These are phyloP conservation scores for Ganoderma multipileum DNA, from an alignment of 1,284 basidiomycete genomes.

Conservation along the genomic window DNA sequence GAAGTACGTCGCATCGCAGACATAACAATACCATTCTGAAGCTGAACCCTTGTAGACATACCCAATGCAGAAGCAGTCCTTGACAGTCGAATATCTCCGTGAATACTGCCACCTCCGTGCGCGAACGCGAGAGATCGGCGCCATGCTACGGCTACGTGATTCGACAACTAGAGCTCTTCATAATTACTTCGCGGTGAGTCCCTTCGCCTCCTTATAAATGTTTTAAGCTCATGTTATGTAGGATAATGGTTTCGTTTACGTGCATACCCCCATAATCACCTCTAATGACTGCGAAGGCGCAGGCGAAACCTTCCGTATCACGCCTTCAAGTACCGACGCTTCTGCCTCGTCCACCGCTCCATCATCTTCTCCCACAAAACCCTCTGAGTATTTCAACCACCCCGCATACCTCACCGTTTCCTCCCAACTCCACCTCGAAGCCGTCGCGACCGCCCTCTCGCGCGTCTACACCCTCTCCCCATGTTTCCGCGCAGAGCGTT, in stretches of 20 bases:
- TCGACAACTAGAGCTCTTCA: conserved; percentile 58
- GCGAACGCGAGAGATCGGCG: conserved; percentile 73
- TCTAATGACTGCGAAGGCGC: conserved; percentile 97
- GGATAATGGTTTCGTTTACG: conserved; percentile 83
- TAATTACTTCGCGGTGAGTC: conserved; percentile 73
- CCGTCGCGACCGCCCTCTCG: conserved; percentile 78
- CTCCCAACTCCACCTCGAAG: conserved; percentile 95
- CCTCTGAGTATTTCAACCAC: conserved; percentile 69
- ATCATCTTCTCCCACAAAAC: conserved; percentile 22
- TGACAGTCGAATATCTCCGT: conserved; percentile 78
- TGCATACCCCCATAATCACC: conserved; percentile 90
- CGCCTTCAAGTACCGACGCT: conserved; percentile 39
- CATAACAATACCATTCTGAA: background rate
- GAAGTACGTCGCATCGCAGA: conserved; percentile 54
- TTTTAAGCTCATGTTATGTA: conserved; percentile 7
- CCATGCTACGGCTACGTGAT: conserved; percentile 80
- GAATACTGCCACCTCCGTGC: conserved; percentile 86
- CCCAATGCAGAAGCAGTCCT: conserved; percentile 87
- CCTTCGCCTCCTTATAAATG: background rate
- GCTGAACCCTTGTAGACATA: conserved; percentile 58
- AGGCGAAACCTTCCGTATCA: conserved; percentile 89
- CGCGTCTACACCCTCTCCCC: conserved; percentile 93
- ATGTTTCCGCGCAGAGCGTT: conserved; percentile 92
- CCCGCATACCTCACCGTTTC: conserved; percentile 94
- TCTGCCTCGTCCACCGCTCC: conserved; percentile 24